phyloP scores from a whole-genome alignment of 768 basidiomycete genomes.

The Suillus brevipes region DNA sequence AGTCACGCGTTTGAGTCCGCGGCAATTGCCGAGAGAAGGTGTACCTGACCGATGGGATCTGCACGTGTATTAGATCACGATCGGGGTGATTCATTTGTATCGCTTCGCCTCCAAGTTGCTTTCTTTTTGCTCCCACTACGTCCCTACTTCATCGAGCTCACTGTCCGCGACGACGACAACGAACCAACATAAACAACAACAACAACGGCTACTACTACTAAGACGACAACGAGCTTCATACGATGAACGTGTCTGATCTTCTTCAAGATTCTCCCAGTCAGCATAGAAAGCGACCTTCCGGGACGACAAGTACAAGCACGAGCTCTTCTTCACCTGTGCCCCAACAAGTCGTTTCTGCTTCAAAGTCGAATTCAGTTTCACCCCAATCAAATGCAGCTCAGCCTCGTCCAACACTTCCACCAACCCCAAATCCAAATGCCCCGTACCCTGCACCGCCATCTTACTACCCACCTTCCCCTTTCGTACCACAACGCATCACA shows the following conservation, averaged over 20 bases:
- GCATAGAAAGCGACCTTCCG: constrained; percentile 38
- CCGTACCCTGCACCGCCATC: constrained; percentile 32
- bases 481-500: constrained; percentile 25
- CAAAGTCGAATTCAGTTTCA: constrained; percentile 22
- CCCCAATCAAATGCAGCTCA: constrained; percentile 20
- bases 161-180: not conserved
- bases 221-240: not conserved
- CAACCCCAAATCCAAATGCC: constrained; percentile 15
- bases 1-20: constrained; percentile 2
- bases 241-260: constrained; percentile 70
- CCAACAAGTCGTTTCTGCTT: constrained; percentile 29
- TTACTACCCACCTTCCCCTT: constrained; percentile 34
- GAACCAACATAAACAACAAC: not conserved
- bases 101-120: constrained; percentile 6
- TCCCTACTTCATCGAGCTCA: not conserved
- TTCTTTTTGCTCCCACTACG: constrained; percentile 7
- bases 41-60: constrained; percentile 5
- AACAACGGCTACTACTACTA: not conserved
- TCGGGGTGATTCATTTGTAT: constrained; percentile 8
- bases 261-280: constrained; percentile 72
- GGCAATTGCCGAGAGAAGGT: not conserved
- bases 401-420: constrained; percentile 8
- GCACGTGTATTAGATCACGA: constrained; percentile 9
- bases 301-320: constrained; percentile 24
- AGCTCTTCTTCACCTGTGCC: constrained; percentile 33